These are phyloP conservation scores for Apiospora sp. DNA, from an alignment of 2,329 filamentous ascomycete species.

Conservation along the genomic window DNA sequence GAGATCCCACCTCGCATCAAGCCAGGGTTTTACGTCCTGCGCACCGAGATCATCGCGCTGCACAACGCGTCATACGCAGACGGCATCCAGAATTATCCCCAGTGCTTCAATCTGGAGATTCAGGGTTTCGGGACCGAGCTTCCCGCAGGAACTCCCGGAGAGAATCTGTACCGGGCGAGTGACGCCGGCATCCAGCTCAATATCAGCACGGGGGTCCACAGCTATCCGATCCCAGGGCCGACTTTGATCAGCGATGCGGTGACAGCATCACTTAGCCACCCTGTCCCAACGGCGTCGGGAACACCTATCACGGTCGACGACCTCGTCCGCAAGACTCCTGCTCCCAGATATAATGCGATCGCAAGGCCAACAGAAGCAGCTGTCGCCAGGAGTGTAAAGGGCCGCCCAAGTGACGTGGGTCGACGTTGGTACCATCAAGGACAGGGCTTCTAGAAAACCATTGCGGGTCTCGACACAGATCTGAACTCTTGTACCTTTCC, in stretches of 20 bases:
- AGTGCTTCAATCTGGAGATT: constrained; percentile 39
- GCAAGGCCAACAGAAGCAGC: not conserved
- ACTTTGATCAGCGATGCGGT: constrained; percentile 28
- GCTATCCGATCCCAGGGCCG: constrained; percentile 28
- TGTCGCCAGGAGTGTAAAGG: not conserved
- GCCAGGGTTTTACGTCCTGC: constrained; percentile 36
- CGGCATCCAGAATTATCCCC: constrained; percentile 37
- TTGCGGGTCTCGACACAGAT: not conserved
- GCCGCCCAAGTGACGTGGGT: not conserved
- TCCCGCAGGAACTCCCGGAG: constrained; percentile 24
- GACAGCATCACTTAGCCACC: constrained; percentile 22
- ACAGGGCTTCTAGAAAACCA: not conserved
- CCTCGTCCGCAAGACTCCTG: not conserved
- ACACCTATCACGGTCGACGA: constrained; percentile 20
- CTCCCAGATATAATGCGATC: not conserved
- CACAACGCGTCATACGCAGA: constrained; percentile 35
- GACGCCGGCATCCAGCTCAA: constrained; percentile 26
- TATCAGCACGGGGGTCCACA: constrained; percentile 26
- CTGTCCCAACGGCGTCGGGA: constrained; percentile 25
- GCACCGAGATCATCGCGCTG: constrained; percentile 39
- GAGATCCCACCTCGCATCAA: constrained; percentile 42
- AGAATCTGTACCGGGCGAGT: constrained; percentile 27
- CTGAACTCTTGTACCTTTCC: not conserved
- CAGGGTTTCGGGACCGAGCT: constrained; percentile 31
- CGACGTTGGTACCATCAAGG: constrained; percentile 23